Percentiles rank a stretch among this genome's conserved stretches.
Conservation (phyloP, 2,329 filamentous ascomycete species). For the Botryosphaeria dothidea region DNA sequence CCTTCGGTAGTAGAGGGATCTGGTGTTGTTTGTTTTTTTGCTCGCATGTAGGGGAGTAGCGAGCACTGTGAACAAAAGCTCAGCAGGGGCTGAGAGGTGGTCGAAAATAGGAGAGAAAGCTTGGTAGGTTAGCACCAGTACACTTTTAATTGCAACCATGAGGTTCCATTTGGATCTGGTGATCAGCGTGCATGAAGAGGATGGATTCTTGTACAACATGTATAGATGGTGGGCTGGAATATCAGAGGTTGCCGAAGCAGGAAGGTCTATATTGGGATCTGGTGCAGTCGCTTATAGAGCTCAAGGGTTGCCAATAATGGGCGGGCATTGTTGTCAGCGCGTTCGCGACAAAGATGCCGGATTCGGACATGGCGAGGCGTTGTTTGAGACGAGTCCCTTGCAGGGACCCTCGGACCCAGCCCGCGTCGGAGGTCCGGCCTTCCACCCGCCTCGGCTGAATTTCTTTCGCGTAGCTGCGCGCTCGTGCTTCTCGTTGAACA, state of each 20-base stretch:
- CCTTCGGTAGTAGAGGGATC: constrained; percentile 12
- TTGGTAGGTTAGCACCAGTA: constrained; percentile 9
- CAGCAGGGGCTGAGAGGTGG: not conserved
- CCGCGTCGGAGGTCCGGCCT: not conserved
- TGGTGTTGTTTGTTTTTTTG: constrained; percentile 14
- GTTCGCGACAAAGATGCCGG: not conserved
- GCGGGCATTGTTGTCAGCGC: not conserved
- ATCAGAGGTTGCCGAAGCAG: not conserved
- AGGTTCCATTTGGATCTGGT: not conserved
- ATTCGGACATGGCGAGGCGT: not conserved
- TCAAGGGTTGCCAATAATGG: not conserved
- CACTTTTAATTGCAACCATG: constrained; percentile 14
- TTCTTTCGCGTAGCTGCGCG: constrained; percentile 5
- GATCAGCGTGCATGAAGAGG: not conserved
- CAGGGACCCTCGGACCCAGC: not conserved
- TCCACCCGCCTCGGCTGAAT: constrained; percentile 3
- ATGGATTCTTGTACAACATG: not conserved
- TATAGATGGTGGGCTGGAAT: not conserved
- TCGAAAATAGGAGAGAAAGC: not conserved
- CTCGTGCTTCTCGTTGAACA: not conserved
- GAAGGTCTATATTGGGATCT: not conserved
- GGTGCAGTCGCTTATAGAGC: not conserved
- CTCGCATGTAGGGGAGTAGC: constrained; percentile 4
- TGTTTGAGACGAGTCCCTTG: constrained; percentile 7
- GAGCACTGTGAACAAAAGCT: constrained; percentile 11